Evolutionary conservation across 2,329 filamentous ascomycete species (phyloP).

Genomic region (Hypomyces rosellus): DNA sequence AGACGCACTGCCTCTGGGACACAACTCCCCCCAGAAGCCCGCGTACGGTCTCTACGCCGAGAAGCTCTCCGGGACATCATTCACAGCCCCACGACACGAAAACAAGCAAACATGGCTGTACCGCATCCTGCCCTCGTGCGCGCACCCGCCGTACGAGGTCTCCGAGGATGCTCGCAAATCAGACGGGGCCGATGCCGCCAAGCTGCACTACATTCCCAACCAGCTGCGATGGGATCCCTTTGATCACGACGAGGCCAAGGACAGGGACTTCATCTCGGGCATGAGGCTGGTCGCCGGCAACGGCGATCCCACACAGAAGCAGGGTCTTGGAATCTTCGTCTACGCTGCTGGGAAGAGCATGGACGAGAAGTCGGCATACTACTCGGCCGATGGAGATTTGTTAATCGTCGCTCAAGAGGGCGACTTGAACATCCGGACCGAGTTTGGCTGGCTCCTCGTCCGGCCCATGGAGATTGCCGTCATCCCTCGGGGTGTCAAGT

Average conservation of each 20-base stretch:
- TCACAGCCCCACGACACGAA: constrained; percentile 61
- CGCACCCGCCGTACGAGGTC: constrained; percentile 51
- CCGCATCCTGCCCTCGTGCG: constrained; percentile 58
- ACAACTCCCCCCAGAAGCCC: constrained; percentile 78
- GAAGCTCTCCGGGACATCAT: constrained; percentile 66
- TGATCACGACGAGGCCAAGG: constrained; percentile 55
- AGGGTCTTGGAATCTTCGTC: constrained; percentile 72
- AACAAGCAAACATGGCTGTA: constrained; percentile 71
- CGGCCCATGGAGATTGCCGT: constrained; percentile 73
- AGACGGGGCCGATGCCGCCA: constrained; percentile 19
- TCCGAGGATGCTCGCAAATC: constrained; percentile 26
- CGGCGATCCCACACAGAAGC: constrained; percentile 72
- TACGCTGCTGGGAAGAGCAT: constrained; percentile 76
- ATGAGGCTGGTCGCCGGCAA: constrained; percentile 69
- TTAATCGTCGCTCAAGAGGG: constrained; percentile 72
- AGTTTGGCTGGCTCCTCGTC: constrained; percentile 68
- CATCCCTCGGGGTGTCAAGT: constrained; percentile 67
- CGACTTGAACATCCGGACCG: constrained; percentile 67
- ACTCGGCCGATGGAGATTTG: constrained; percentile 76
- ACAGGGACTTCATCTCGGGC: constrained; percentile 46
- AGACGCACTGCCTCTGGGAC: constrained; percentile 65
- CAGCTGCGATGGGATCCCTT: constrained; percentile 81
- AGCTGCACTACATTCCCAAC: constrained; percentile 51
- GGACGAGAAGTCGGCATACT: constrained; percentile 68
- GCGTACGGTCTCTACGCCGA: constrained; percentile 76